These are phyloP conservation scores for Colletotrichum echinochloae DNA, from an alignment of 2,329 filamentous ascomycete species.

Conservation along the genomic window DNA sequence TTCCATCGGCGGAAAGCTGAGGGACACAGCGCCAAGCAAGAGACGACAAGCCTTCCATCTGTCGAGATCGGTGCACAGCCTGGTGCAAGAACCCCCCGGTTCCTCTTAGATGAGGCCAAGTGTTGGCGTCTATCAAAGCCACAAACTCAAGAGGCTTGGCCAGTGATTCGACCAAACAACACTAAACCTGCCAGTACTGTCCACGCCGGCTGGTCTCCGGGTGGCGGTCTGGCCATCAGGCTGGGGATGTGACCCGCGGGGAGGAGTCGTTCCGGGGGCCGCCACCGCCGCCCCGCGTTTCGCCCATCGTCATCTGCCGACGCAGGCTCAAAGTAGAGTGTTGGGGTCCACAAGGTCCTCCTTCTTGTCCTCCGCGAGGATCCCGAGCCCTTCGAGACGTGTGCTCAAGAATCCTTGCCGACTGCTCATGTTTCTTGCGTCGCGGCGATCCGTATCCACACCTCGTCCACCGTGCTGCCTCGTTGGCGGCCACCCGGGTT, in stretches of 20 bases:
- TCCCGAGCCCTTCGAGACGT: not conserved
- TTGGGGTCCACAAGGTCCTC: no score
- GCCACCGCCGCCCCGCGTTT: constrained; percentile 21
- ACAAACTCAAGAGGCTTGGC: not conserved
- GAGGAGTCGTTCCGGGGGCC: constrained; percentile 6
- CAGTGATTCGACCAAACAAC: no score
- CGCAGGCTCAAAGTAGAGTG: not conserved
- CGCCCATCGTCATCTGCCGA: not conserved
- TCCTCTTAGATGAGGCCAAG: not conserved
- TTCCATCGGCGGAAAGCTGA: not conserved
- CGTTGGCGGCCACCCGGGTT: not conserved
- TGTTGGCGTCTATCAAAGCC: not conserved
- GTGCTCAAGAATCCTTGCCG: not conserved
- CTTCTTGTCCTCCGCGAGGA: no score
- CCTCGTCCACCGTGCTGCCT: not conserved
- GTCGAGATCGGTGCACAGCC: not conserved
- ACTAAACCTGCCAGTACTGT: not conserved
- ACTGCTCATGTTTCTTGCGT: not conserved
- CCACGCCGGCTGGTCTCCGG: no score
- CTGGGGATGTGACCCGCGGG: no score
- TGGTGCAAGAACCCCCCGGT: not conserved
- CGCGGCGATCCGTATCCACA: not conserved
- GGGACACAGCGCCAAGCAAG: not conserved
- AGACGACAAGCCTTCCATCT: not conserved
- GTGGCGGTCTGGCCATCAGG: no score